Conservation (phyloP, 129 eudicot species). For the Solidago caesia region DNA sequence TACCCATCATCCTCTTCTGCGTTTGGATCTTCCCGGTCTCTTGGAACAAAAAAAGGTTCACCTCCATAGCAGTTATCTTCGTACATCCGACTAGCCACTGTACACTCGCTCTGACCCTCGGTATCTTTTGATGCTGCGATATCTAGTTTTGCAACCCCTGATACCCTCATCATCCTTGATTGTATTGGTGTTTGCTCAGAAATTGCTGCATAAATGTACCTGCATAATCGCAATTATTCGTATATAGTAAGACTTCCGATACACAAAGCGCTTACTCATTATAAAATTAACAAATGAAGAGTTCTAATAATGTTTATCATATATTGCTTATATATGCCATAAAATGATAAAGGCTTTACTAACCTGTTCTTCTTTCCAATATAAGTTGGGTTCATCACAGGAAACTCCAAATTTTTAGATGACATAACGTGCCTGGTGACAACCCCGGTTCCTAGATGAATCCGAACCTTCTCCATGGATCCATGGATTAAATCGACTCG, state of each 20-base stretch:
- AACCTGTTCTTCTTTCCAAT: background rate
- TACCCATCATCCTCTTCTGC: conserved; percentile 1
- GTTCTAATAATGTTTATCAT: too few relatives aligned
- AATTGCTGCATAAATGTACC: background rate
- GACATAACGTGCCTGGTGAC: background rate
- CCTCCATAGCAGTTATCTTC: background rate
- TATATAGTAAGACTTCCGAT: too few relatives aligned
- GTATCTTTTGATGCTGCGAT: background rate
- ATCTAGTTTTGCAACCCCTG: conserved; percentile 2
- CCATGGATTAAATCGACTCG: conserved; percentile 7
- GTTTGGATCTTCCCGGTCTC: background rate
- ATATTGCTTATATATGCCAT: too few relatives aligned
- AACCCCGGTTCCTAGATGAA: background rate
- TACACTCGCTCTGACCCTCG: background rate
- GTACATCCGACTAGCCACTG: conserved; percentile 1
- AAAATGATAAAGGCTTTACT: background rate
- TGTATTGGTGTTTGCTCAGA: background rate
- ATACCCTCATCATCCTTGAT: background rate
- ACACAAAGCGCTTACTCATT: too few relatives aligned
- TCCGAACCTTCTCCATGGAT: background rate
- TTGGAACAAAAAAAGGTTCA: background rate
- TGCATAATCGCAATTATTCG: conserved; percentile 2
- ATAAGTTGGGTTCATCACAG: background rate
- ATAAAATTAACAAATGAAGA: too few relatives aligned
- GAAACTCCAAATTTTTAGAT: background rate